Base-by-base conservation (phyloP, 1,284 basidiomycete species). In the Moniliella sp. region DNA sequence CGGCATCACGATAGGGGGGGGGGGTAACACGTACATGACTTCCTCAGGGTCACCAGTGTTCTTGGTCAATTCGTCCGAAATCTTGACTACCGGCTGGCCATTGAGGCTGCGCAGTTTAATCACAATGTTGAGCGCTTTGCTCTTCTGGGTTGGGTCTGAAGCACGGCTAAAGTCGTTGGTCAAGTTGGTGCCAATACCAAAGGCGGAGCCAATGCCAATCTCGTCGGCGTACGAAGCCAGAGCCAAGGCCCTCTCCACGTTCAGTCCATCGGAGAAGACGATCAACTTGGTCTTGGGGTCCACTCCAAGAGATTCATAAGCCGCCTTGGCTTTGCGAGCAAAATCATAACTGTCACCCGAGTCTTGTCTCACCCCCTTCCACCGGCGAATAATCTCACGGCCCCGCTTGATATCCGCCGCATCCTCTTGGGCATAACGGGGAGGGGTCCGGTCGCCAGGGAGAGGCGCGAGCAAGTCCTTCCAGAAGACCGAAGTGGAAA, bases 11-110 rank as follows among this genome's bases (percentile, higher is more conserved):
- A 13, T 7, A 14, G 4, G 5, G 15, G 9, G 17, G 17, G n/a
- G n/a, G 4, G 15, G 12, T 12, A 7, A 4, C 15, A 39, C 40
- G 23, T 28, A 42, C 39, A 21, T 27, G 9, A 59, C 42, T 34
- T 57, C 43, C 8, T 36, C 38, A 1, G 40, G 35, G 27, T 56
- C 52, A 18, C 56, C 56, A 2, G 54, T 54, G 28, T 57, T 59
- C 39, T 59, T 59, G 8, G 50, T 56, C 16, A 59, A 36, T 27
- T 59, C 56, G 33, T 59, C 56, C 27, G 40, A 44, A 32, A 59
- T 59, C 33, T 59, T 59, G n/a, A 59, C 54, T 11, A 47, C 43
- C 5, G 37, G 46, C 15, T 31, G 26, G 7, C 42, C 48, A 9
- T 56, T 40, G 21, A 59, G 43, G 19, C 31, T 39, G 30, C 41